These are phyloP conservation scores for Pueraria montana DNA, from an alignment of 306 rosid genomes.

Conservation along the genomic window DNA sequence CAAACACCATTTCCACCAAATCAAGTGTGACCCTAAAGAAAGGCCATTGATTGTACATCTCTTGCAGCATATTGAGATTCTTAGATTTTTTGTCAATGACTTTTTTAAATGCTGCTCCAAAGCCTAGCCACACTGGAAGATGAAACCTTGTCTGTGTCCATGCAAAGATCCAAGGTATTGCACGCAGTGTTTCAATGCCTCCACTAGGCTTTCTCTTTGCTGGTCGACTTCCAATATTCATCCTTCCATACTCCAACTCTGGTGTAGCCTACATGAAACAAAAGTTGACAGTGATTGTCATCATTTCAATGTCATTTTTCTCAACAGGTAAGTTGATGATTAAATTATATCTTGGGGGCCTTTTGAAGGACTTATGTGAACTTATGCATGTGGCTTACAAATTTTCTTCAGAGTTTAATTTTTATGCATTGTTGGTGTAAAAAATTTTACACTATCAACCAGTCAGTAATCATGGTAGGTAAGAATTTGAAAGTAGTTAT, in stretches of 20 bases:
- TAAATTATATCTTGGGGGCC: neutral
- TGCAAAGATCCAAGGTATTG: conserved; percentile 99
- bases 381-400: neutral
- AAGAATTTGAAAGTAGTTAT: neutral
- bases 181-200: conserved; percentile 96
- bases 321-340: neutral
- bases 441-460: neutral
- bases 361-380: neutral
- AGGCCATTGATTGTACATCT: conserved; percentile 96
- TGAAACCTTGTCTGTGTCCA: conserved; percentile 99
- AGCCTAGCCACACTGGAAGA: conserved; percentile 99
- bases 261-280: conserved; percentile 82
- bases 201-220: conserved; percentile 98
- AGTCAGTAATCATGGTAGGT: neutral
- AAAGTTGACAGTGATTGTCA: conserved; percentile 29
- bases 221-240: conserved; percentile 98
- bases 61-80: conserved; percentile 84
- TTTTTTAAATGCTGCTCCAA: conserved; percentile 80
- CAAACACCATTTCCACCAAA: conserved; percentile 98
- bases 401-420: neutral
- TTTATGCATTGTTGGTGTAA: neutral
- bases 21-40: conserved; percentile 97
- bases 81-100: conserved; percentile 72
- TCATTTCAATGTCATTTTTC: conserved; percentile 22
- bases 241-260: conserved; percentile 96